Percentiles rank a stretch among this genome's conserved stretches.
These are phyloP conservation scores for Penicillium sp. DNA, from an alignment of 2,329 filamentous ascomycete species.

Conservation along the genomic window DNA sequence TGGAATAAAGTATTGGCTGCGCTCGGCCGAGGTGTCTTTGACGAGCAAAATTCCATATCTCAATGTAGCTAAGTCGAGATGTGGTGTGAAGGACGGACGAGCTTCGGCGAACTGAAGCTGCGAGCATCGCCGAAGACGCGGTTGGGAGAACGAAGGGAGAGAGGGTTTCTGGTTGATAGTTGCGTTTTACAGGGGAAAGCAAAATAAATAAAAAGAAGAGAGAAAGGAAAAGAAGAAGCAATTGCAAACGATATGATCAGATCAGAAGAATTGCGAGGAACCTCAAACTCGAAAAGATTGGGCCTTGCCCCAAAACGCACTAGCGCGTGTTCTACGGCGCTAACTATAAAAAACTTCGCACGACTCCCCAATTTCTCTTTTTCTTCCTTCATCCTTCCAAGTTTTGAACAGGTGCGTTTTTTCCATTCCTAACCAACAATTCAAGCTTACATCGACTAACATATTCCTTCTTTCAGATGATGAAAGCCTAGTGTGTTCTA, in stretches of 20 bases:
- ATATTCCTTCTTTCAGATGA: constrained; percentile 65
- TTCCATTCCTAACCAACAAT: neutral
- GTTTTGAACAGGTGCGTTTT: constrained; percentile 87
- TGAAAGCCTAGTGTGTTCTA: constrained; percentile 98
- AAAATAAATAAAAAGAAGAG: neutral
- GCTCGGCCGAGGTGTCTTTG: constrained; percentile 13
- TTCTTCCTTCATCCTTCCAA: constrained; percentile 87
- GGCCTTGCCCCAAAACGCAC: neutral
- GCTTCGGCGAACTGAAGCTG: constrained; percentile 19
- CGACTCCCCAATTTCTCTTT: constrained; percentile 39
- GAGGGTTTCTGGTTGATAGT: constrained; percentile 1
- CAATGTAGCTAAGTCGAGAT: constrained; percentile 31
- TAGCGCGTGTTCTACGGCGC: neutral
- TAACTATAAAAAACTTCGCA: constrained; percentile 20
- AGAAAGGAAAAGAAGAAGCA: constrained; percentile 16
- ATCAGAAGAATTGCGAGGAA: neutral
- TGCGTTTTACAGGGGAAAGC: neutral
- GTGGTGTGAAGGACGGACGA: constrained; percentile 22
- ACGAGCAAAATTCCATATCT: constrained; percentile 30
- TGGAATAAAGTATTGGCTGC: neutral
- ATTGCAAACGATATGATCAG: neutral
- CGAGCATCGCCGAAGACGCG: constrained; percentile 14
- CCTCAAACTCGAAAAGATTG: neutral
- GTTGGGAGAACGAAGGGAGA: constrained; percentile 14
- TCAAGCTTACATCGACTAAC: constrained; percentile 15